These are phyloP conservation scores for Wilhelminamyces savonicus DNA, from an alignment of 805 yeast species.

Conservation along the genomic window DNA sequence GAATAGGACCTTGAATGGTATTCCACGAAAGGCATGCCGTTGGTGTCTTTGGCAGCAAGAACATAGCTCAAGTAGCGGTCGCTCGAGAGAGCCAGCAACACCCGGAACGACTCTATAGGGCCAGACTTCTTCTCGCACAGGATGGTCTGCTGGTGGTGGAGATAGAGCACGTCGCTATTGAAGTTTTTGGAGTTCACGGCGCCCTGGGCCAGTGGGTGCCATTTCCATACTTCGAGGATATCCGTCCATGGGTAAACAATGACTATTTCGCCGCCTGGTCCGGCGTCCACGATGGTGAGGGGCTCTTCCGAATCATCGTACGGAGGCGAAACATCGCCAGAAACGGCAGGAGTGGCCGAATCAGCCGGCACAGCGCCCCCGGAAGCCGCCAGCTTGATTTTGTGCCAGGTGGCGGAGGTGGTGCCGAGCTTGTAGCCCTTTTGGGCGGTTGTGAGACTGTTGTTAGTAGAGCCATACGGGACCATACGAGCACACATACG, in stretches of 20 bases:
- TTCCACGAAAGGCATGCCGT: no score
- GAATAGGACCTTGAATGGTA: no score
- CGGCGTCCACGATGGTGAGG: neutral
- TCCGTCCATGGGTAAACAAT: constrained; percentile 14
- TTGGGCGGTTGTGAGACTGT: constrained; percentile 25
- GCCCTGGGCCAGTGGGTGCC: no score
- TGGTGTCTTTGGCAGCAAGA: no score
- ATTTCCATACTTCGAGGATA: constrained; percentile 30
- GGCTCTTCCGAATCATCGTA: neutral
- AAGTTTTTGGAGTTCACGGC: no score
- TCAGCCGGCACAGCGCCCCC: neutral
- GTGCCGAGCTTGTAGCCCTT: constrained; percentile 34
- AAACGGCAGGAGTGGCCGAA: neutral
- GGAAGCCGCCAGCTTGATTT: constrained; percentile 29
- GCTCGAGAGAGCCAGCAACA: no score
- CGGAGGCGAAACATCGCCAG: neutral
- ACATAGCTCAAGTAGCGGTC: no score
- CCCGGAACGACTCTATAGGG: no score
- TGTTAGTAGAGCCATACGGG: constrained; percentile 5
- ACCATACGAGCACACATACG: constrained; percentile 9
- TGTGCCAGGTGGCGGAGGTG: constrained; percentile 37
- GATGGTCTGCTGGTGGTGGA: no score
- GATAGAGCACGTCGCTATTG: no score
- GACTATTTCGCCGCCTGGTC: constrained; percentile 27
- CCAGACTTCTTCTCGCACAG: no score